A percentile compares a stretch with the other conserved stretches of the same genome.
Conservation (phyloP, 495 filamentous ascomycete species). For the Penicillium ochrochloron region DNA sequence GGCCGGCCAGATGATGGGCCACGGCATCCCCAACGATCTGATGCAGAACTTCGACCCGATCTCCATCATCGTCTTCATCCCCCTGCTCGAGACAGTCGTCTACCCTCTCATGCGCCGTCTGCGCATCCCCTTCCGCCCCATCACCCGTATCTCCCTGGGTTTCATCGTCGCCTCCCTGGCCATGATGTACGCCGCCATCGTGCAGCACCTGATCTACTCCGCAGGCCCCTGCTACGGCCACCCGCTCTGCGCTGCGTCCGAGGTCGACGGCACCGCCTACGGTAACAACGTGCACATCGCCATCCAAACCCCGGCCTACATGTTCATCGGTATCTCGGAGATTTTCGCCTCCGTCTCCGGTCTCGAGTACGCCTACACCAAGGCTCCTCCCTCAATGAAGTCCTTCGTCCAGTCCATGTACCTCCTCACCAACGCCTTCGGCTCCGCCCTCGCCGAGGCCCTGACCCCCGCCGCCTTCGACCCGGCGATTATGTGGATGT, state of each 20-base stretch:
- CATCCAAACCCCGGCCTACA: conserved; percentile 70
- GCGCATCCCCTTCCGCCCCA: conserved; percentile 70
- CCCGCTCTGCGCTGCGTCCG: conserved; percentile 41
- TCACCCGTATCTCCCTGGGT: conserved; percentile 75
- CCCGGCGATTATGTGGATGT: conserved; percentile 72
- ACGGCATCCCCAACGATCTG: conserved; percentile 72
- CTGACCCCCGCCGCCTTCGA: conserved; percentile 71
- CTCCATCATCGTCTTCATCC: conserved; percentile 72
- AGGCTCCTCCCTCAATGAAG: conserved; percentile 82
- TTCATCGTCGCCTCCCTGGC: conserved; percentile 68
- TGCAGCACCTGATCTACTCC: conserved; percentile 75
- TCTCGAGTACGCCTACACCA: conserved; percentile 80
- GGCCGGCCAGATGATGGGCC: conserved; percentile 57
- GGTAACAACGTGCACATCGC: conserved; percentile 64
- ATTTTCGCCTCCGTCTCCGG: conserved; percentile 74
- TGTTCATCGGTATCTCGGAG: conserved; percentile 73
- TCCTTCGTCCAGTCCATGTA: conserved; percentile 77
- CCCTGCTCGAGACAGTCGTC: conserved; percentile 67
- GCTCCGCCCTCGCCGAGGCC: conserved; percentile 71
- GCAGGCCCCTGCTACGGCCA: conserved; percentile 54
- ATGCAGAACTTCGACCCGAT: conserved; percentile 79
- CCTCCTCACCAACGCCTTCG: conserved; percentile 75
- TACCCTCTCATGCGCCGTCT: conserved; percentile 69
- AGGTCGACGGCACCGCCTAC: conserved; percentile 36
- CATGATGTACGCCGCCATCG: conserved; percentile 68